phyloP scores from a whole-genome alignment of 2,329 filamentous ascomycete genomes.

The Aspergillus sp. region DNA sequence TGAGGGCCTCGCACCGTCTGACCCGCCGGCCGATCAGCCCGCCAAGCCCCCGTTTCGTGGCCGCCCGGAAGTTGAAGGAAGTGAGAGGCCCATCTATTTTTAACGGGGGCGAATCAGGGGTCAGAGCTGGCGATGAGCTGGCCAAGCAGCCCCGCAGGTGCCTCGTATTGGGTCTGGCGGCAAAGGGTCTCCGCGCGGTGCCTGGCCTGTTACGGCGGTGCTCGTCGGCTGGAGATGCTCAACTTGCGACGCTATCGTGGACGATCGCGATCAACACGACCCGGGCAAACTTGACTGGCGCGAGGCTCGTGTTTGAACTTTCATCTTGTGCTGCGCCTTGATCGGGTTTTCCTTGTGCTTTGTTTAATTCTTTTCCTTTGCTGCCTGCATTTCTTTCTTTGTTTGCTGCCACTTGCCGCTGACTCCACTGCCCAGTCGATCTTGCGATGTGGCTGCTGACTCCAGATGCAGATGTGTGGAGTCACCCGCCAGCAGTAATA shows the following conservation, averaged over 20 bases:
- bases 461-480: background rate
- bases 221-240: background rate
- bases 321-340: background rate
- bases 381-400: background rate
- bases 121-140: background rate
- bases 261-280: background rate
- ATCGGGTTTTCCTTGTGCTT: no score
- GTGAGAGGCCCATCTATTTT: background rate
- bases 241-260: background rate
- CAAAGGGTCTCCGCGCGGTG: background rate
- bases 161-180: background rate
- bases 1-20: background rate
- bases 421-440: background rate
- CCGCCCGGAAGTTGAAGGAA: background rate
- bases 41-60: background rate
- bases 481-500: background rate
- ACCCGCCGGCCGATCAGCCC: background rate
- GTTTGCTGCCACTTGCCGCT: background rate
- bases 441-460: background rate
- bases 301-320: background rate
- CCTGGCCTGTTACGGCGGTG: background rate
- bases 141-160: background rate
- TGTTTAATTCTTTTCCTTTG: background rate
- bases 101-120: background rate
- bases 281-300: background rate